A percentile compares a stretch with the other conserved stretches of the same genome.
These are phyloP conservation scores for Mortierella sp. DNA, from an alignment of 371 early-diverging fungal genomes.

Conservation along the genomic window DNA sequence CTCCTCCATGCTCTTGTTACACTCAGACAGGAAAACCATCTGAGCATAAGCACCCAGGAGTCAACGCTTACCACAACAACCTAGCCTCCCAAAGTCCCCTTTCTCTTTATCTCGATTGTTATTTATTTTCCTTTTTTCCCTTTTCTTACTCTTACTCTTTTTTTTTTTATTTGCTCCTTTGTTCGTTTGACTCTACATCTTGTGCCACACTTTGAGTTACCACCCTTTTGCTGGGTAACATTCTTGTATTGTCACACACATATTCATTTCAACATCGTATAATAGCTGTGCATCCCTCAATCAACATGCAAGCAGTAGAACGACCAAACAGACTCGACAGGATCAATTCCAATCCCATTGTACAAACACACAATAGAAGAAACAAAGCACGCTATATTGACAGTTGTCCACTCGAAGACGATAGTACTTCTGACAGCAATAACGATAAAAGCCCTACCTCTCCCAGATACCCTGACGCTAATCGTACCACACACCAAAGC, in stretches of 20 bases:
- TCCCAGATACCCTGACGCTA: not conserved
- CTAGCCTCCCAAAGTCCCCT: constrained; percentile 5
- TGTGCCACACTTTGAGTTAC: no score
- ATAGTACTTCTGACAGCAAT: not conserved
- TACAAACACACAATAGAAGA: not conserved
- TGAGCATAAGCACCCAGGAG: constrained; percentile 3
- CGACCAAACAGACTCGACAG: constrained; percentile 18
- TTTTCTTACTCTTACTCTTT: not conserved
- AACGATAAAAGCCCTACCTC: not conserved
- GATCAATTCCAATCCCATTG: constrained; percentile 20
- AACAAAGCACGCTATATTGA: not conserved
- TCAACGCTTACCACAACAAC: not conserved
- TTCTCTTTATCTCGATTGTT: not conserved
- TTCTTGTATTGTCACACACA: not conserved
- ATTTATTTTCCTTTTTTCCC: not conserved
- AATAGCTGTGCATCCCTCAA: not conserved
- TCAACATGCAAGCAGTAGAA: constrained; percentile 36
- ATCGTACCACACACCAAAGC: constrained; percentile 22
- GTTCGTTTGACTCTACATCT: no score
- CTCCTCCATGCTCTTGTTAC: constrained; percentile 24
- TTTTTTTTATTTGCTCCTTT: not conserved
- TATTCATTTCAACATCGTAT: not conserved
- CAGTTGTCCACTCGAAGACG: not conserved
- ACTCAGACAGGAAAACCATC: not conserved
- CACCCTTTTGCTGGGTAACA: not conserved